These are phyloP conservation scores for Rhodomyrtus psidioides DNA, from an alignment of 441 rosid species.

Conservation along the genomic window DNA sequence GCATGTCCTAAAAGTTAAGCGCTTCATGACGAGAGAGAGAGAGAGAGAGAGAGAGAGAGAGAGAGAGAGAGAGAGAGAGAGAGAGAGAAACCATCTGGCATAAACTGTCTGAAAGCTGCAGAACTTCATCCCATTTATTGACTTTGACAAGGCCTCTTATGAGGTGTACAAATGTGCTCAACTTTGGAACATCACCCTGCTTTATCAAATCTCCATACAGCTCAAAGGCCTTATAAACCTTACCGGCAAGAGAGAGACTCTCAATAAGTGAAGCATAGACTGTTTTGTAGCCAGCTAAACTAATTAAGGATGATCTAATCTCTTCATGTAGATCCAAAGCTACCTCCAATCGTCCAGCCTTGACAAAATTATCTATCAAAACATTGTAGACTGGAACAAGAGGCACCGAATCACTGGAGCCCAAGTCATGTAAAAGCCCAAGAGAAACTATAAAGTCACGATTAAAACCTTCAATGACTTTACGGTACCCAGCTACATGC, in stretches of 20 bases:
- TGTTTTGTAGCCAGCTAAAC: conserved; percentile 21
- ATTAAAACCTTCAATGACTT: conserved; percentile 83
- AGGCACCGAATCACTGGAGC: conserved; percentile 39
- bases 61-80: conserved; percentile 2
- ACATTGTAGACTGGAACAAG: conserved; percentile 53
- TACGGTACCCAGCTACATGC: conserved; percentile 45
- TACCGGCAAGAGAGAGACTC: conserved; percentile 57
- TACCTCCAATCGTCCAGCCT: conserved; percentile 65
- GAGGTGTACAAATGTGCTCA: conserved; percentile 49
- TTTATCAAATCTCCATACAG: conserved; percentile 48
- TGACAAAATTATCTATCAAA: conserved; percentile 62
- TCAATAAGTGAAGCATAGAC: conserved; percentile 48
- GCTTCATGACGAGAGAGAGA: background rate
- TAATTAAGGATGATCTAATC: conserved; percentile 39
- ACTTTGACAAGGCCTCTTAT: conserved; percentile 60
- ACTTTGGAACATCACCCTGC: conserved; percentile 45
- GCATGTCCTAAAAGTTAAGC: background rate
- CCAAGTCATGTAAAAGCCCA: conserved; percentile 69
- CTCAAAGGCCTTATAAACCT: conserved; percentile 71
- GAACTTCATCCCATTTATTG: conserved; percentile 66
- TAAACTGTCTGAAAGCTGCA: conserved; percentile 58
- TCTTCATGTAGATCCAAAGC: conserved; percentile 73
- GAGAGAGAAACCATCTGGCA: conserved; percentile 66
- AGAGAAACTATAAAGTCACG: conserved; percentile 66
- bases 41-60: no score